phyloP scores from a whole-genome alignment of 2,329 filamentous ascomycete species.

The Phialophora expanda region DNA sequence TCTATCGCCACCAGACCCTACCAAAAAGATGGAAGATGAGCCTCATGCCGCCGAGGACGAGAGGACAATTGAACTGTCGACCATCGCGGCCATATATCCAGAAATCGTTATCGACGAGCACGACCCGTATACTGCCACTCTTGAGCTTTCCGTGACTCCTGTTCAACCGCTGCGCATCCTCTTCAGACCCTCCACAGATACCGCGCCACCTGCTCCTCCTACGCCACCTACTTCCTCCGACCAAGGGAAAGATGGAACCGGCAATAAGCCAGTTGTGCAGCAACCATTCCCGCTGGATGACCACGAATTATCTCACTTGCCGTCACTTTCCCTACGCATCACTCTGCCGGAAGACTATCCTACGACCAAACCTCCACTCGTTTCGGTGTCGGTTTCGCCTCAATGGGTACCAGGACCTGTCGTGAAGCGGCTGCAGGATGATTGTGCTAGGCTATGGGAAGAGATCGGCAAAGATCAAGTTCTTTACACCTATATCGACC shows the following conservation, averaged over 20 bases:
- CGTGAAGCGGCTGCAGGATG: slow-evolving; percentile 53
- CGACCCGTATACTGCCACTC: slow-evolving; percentile 55
- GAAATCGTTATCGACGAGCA: slow-evolving; percentile 59
- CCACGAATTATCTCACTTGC: slow-evolving; percentile 60
- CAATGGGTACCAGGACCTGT: slow-evolving; percentile 59
- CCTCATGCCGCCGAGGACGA: slow-evolving; percentile 56
- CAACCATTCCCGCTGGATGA: slow-evolving; percentile 30
- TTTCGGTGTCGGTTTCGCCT: slow-evolving; percentile 56
- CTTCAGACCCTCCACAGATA: slow-evolving; percentile 48
- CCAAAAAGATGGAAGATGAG: slow-evolving; percentile 46
- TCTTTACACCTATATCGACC: slow-evolving; percentile 65
- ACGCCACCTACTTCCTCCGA: slow-evolving; percentile 52
- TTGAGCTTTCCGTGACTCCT: slow-evolving; percentile 63
- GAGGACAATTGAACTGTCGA: slow-evolving; percentile 63
- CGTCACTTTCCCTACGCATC: slow-evolving; percentile 60
- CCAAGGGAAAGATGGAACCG: slow-evolving; percentile 38
- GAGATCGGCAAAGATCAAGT: slow-evolving; percentile 63
- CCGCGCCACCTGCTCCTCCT: slow-evolving; percentile 44
- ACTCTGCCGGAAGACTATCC: slow-evolving; percentile 63
- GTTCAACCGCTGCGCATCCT: slow-evolving; percentile 56
- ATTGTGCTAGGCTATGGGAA: slow-evolving; percentile 62
- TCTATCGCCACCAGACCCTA: slow-evolving; percentile 20
- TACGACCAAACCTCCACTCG: slow-evolving; percentile 55
- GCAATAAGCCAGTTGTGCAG: slow-evolving; percentile 18
- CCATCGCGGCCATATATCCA: slow-evolving; percentile 66